Conservation (phyloP, 169 alveolate species). For the Plasmodium ovale region DNA sequence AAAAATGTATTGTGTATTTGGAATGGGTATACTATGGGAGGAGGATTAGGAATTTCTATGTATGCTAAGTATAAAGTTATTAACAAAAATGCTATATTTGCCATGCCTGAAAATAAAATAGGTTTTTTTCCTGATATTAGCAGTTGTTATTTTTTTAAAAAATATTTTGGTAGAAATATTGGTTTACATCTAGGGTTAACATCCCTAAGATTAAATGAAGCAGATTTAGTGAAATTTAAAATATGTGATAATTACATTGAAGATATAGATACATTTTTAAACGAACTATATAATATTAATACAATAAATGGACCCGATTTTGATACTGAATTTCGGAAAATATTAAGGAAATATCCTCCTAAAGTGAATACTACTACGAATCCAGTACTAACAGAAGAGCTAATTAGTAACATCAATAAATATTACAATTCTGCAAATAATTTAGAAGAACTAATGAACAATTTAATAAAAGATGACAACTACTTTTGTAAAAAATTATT, state of each 20-base stretch:
- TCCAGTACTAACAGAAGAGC: slow-evolving; percentile 42
- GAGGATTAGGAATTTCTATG: slow-evolving; percentile 71
- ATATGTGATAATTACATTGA: slow-evolving; percentile 40
- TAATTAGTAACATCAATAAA: slow-evolving; percentile 38
- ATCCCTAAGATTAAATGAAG: slow-evolving; percentile 45
- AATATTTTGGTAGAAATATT: slow-evolving; percentile 65
- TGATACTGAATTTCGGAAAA: background rate
- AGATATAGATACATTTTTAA: slow-evolving; percentile 24
- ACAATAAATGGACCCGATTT: slow-evolving; percentile 14
- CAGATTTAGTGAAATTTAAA: slow-evolving; percentile 52
- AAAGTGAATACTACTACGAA: background rate
- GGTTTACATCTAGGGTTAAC: slow-evolving; percentile 67
- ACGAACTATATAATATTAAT: slow-evolving; percentile 28
- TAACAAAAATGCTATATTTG: slow-evolving; percentile 44
- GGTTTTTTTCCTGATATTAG: slow-evolving; percentile 67
- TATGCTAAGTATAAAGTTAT: slow-evolving; percentile 39
- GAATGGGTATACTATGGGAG: slow-evolving; percentile 74
- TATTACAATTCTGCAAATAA: slow-evolving; percentile 30
- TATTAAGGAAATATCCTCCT: slow-evolving; percentile 28
- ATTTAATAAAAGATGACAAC: slow-evolving; percentile 33
- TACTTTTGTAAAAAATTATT: slow-evolving; percentile 28
- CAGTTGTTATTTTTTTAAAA: slow-evolving; percentile 54
- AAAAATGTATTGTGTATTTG: slow-evolving; percentile 56
- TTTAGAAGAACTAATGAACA: slow-evolving; percentile 35
- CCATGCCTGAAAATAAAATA: slow-evolving; percentile 74